Conservation (phyloP, 108 stramenopile genomes). For the Nitzschia sp. region DNA sequence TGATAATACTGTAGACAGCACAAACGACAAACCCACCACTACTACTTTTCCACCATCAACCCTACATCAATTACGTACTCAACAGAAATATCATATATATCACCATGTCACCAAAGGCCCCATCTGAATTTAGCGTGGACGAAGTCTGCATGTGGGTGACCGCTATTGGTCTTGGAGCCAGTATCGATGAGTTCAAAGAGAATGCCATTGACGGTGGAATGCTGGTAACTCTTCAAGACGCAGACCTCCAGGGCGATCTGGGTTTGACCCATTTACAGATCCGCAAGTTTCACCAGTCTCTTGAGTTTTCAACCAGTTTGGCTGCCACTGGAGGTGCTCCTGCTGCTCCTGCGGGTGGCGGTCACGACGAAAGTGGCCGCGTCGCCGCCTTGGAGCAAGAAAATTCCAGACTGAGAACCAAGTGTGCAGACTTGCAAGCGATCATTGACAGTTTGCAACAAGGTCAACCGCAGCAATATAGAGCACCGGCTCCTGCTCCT, state of each 20-base stretch:
- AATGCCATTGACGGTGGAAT: slow-evolving; percentile 8
- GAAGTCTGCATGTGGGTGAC: not conserved
- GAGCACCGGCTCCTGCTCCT: not conserved
- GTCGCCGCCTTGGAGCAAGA: not conserved
- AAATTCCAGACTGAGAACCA: not conserved
- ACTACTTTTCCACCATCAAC: no score
- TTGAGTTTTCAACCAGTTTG: not conserved
- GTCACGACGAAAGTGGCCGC: not conserved
- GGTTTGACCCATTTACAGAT: slow-evolving; percentile 4
- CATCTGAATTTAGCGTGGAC: not conserved
- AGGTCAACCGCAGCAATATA: no score
- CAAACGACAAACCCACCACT: no score
- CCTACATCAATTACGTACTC: no score
- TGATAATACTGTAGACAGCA: no score
- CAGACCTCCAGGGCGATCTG: not conserved
- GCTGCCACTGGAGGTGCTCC: not conserved
- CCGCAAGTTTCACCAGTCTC: slow-evolving; percentile 2
- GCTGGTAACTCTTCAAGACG: not conserved
- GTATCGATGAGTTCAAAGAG: not conserved
- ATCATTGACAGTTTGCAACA: not conserved
- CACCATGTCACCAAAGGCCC: not conserved
- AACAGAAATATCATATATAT: no score
- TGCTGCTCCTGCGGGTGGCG: no score
- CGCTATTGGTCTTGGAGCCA: not conserved
- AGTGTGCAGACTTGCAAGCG: not conserved